These are phyloP conservation scores for Pseudogymnoascus sp. DNA, from an alignment of 2,329 filamentous ascomycete species.

Conservation along the genomic window DNA sequence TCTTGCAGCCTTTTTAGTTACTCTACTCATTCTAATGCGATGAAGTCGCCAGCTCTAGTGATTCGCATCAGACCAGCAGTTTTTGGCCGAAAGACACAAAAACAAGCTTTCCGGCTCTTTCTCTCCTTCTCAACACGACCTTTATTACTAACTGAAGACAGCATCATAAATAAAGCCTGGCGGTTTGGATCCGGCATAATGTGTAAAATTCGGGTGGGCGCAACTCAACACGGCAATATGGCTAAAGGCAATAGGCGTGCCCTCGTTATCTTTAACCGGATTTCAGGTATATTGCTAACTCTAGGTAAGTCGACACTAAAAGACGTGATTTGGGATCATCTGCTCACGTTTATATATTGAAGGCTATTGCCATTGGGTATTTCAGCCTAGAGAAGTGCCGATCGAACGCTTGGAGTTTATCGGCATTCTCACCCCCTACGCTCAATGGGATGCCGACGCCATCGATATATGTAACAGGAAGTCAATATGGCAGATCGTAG, in stretches of 20 bases:
- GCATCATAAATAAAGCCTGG: not conserved
- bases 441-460: not conserved
- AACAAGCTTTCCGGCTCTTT: not conserved
- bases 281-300: not conserved
- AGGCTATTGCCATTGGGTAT: not conserved
- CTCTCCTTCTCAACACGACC: not conserved
- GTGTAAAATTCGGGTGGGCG: not conserved
- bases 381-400: not conserved
- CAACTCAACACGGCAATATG: not conserved
- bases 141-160: not conserved
- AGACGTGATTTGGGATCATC: not conserved
- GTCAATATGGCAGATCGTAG: not conserved
- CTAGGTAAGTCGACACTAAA: not conserved
- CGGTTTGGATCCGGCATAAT: not conserved
- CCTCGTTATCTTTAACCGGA: not conserved
- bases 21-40: not conserved
- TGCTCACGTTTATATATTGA: not conserved
- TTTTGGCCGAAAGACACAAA: not conserved
- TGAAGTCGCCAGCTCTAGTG: not conserved
- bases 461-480: not conserved
- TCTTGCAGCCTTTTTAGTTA: not conserved
- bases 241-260: not conserved
- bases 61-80: not conserved
- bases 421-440: not conserved
- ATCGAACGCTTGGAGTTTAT: not conserved